phyloP scores from a whole-genome alignment of 2,329 filamentous ascomycete species.

The Parasarocladium wereldwijsianum region DNA sequence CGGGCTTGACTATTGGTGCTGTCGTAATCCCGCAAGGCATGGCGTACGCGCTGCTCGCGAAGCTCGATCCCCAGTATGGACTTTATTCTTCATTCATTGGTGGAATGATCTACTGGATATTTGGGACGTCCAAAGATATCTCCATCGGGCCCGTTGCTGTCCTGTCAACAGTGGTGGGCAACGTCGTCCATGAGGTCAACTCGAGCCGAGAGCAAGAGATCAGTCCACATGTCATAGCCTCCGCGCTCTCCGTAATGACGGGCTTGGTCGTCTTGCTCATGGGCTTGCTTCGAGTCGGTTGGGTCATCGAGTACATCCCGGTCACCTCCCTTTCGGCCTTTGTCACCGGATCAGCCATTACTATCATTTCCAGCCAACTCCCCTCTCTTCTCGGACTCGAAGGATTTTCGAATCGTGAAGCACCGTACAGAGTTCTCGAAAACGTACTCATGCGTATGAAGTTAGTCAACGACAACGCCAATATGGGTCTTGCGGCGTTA shows the following conservation, averaged over 20 bases:
- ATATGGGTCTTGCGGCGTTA: constrained; percentile 75
- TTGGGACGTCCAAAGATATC: constrained; percentile 96
- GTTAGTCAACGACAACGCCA: constrained; percentile 58
- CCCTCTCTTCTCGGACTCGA: constrained; percentile 68
- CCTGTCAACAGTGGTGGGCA: constrained; percentile 80
- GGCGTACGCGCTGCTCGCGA: constrained; percentile 80
- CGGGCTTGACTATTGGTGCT: constrained; percentile 47
- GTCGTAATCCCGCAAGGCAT: constrained; percentile 89
- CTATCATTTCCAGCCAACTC: constrained; percentile 73
- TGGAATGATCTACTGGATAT: constrained; percentile 91
- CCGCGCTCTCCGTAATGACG: constrained; percentile 60
- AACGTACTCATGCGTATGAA: constrained; percentile 63
- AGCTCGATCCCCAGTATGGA: constrained; percentile 68
- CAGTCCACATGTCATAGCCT: constrained; percentile 54
- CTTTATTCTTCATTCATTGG: constrained; percentile 87
- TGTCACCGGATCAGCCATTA: constrained; percentile 92
- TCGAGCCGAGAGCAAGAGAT: constrained; percentile 33
- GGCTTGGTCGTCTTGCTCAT: constrained; percentile 66
- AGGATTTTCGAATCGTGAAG: constrained; percentile 56
- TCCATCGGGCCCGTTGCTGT: constrained; percentile 95
- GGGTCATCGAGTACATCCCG: constrained; percentile 87
- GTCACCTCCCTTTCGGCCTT: constrained; percentile 84
- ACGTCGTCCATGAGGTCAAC: constrained; percentile 55
- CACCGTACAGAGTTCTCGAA: constrained; percentile 73
- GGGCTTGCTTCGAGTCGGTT: constrained; percentile 67